Evolutionary conservation across 148 eudicot species (phyloP).

Genomic region (Persicaria tinctoria): DNA sequence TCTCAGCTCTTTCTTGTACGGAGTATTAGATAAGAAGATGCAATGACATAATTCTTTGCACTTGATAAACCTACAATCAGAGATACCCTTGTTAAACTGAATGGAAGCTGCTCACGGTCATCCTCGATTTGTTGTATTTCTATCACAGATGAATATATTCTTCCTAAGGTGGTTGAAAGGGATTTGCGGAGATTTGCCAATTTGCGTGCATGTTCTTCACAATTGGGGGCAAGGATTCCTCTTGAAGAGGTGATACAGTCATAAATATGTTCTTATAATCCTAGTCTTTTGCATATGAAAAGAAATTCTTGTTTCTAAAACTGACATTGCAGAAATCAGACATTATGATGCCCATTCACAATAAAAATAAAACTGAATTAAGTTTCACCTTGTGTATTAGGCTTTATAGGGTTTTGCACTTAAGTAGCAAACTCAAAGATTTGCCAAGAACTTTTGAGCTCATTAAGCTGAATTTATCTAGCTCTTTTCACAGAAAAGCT

Average conservation of each 20-base stretch:
- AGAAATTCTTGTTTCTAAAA: background rate
- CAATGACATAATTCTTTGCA: background rate
- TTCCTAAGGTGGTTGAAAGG: constrained; percentile 95
- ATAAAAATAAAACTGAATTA: background rate
- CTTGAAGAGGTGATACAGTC: constrained; percentile 45
- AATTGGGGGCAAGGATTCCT: constrained; percentile 45
- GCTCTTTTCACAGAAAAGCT: background rate
- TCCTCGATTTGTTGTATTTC: constrained; percentile 9
- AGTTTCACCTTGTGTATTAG: background rate
- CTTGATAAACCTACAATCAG: background rate
- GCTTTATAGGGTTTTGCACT: background rate
- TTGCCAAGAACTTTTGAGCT: too few relatives aligned
- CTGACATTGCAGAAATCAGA: background rate
- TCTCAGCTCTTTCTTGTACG: constrained; percentile 13
- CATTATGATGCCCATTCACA: background rate
- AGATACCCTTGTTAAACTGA: background rate
- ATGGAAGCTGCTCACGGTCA: background rate
- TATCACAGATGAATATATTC: constrained; percentile 76
- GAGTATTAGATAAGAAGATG: too few relatives aligned
- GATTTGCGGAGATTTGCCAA: constrained; percentile 70
- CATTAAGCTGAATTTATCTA: background rate
- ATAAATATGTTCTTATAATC: background rate
- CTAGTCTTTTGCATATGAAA: background rate
- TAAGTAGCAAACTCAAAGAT: background rate
- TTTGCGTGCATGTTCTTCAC: constrained; percentile 58